A percentile compares a stretch with the other conserved stretches of the same genome.
Evolutionary conservation across 106 monocot species (phyloP).

Genomic region (Acorus gramineus): DNA sequence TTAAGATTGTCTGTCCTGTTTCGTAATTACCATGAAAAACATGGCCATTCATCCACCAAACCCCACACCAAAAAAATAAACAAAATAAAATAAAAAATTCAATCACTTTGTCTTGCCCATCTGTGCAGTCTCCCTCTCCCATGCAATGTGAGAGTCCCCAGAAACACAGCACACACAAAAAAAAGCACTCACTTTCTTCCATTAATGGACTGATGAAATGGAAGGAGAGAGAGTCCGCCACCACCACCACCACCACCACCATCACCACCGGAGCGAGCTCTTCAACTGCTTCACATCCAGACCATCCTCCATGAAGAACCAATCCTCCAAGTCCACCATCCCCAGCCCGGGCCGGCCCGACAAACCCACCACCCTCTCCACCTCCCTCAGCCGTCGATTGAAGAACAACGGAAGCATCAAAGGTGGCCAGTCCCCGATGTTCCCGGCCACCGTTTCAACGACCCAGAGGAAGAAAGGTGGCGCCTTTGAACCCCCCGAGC

Average conservation of each 20-base stretch:
- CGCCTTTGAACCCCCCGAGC: slow-evolving; percentile 68
- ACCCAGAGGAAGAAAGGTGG: slow-evolving; percentile 30
- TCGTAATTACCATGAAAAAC: too few relatives aligned
- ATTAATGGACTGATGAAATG: too few relatives aligned
- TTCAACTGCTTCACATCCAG: slow-evolving; percentile 88
- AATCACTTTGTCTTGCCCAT: too few relatives aligned
- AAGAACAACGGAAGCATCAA: slow-evolving; percentile 63
- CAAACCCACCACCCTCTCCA: slow-evolving; percentile 41
- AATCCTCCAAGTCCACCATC: slow-evolving; percentile 45
- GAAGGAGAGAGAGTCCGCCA: slow-evolving; percentile 5
- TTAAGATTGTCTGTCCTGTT: too few relatives aligned
- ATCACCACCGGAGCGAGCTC: slow-evolving; percentile 41
- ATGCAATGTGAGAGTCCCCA: too few relatives aligned
- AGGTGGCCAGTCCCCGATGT: slow-evolving; percentile 84
- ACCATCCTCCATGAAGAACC: slow-evolving; percentile 39
- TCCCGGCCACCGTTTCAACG: slow-evolving; percentile 30
- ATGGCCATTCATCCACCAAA: too few relatives aligned
- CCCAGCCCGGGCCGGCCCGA: slow-evolving; percentile 30
- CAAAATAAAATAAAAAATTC: too few relatives aligned
- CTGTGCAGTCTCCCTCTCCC: too few relatives aligned
- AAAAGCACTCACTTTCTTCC: too few relatives aligned
- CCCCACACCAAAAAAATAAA: too few relatives aligned
- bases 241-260: slow-evolving; percentile 13
- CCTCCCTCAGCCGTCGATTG: slow-evolving; percentile 68
- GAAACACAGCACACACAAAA: too few relatives aligned